Evolutionary conservation across 345 rosid genomes (phyloP), one percentile per base, ranked within the genome.

Genomic region (Populus nigra): DNA sequence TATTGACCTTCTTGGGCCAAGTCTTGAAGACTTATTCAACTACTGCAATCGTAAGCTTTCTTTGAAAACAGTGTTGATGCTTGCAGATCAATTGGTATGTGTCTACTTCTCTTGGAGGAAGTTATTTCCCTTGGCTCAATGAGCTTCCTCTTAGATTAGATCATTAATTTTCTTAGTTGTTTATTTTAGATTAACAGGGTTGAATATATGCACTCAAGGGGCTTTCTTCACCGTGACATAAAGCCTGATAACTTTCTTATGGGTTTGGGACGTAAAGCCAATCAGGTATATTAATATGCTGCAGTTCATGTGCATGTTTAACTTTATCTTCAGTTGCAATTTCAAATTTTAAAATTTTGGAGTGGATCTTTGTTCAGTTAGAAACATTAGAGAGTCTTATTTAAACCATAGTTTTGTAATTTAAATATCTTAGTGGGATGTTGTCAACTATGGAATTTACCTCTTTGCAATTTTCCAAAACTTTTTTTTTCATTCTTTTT

Each of bases 241-340:
- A 79, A 79, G 74, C 82, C 82, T 61, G 82, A 79, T 55, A 79
- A 79, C 65, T 79, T 79, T 61, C 65, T 79, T 5, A 79, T 79
- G 82, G 82, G 82, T 29, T 79, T 79, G 50, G 82, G 78, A 20
- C 82, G 82, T 65, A 79, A 69, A 74, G 82, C 82, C 71, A 79
- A 79, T 74, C 82, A 74, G 82, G 82, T 74, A 18, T 13, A 3
- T 47, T 15, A 47, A 12, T 47, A 47, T 47, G 17, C 18, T 7
- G 43, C 17, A 47, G 5, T 12, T 5, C 50, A 12, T 47, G 18
- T 12, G 17, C 50, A 12, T 45, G 17, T 13, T 45, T 45, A 45
- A 47, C 50, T 47, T 47, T 15, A 47, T 47, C 50, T 47, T 47
- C 4, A 47, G 5, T 47, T 13, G 50, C 50, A 47, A 45, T 12